These are phyloP conservation scores for Cordyceps farinosa DNA, from an alignment of 2,329 filamentous ascomycete genomes.

Conservation along the genomic window DNA sequence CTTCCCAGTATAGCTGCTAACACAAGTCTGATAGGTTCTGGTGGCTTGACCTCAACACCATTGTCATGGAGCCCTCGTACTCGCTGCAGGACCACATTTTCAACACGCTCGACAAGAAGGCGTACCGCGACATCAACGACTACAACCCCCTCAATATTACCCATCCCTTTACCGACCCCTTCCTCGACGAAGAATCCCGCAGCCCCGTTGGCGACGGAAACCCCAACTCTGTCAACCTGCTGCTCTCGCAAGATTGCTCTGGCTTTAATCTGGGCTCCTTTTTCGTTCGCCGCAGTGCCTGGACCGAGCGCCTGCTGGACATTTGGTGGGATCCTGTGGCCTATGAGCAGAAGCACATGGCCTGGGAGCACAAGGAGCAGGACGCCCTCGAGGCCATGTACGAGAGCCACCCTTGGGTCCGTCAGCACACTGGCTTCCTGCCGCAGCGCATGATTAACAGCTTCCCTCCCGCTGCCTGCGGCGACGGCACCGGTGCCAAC, in stretches of 20 bases:
- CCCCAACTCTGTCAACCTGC: slow-evolving; percentile 74
- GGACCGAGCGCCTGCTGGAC: slow-evolving; percentile 88
- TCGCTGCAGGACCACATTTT: slow-evolving; percentile 91
- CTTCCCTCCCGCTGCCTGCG: slow-evolving; percentile 87
- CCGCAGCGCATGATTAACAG: slow-evolving; percentile 91
- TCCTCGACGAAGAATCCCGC: slow-evolving; percentile 70
- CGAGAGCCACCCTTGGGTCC: slow-evolving; percentile 85
- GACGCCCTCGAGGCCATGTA: slow-evolving; percentile 93
- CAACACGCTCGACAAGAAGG: slow-evolving; percentile 66
- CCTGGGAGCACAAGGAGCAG: slow-evolving; percentile 99
- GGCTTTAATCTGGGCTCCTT: slow-evolving; percentile 98
- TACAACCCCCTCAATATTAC: slow-evolving; percentile 94
- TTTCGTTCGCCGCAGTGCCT: slow-evolving; percentile 79
- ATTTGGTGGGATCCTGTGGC: slow-evolving; percentile 98
- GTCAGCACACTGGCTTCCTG: slow-evolving; percentile 82
- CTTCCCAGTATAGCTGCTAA: background rate
- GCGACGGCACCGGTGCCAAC: slow-evolving; percentile 60
- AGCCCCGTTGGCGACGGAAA: slow-evolving; percentile 76
- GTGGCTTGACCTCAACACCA: slow-evolving; percentile 98
- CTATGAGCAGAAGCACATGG: slow-evolving; percentile 98
- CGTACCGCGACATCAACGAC: slow-evolving; percentile 92
- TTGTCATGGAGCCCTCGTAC: slow-evolving; percentile 92
- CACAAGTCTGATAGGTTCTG: slow-evolving; percentile 71
- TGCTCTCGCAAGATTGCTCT: slow-evolving; percentile 88
- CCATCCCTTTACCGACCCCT: slow-evolving; percentile 71